These are phyloP conservation scores for Pseudogymnoascus pannorum DNA, from an alignment of 2,329 filamentous ascomycete genomes.

Conservation along the genomic window DNA sequence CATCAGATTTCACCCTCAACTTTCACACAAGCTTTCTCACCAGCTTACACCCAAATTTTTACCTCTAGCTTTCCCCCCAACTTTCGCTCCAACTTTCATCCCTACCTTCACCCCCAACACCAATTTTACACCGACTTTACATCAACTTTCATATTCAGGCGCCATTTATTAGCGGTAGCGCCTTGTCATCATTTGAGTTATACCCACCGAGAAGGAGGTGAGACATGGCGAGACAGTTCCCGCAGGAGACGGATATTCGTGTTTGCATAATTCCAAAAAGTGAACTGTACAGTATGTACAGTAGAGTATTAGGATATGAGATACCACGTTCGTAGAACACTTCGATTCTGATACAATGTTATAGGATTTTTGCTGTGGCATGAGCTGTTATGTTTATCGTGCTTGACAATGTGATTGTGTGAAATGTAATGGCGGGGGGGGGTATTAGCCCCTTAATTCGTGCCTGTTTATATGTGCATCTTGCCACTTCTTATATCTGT, in stretches of 20 bases:
- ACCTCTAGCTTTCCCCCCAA: background rate
- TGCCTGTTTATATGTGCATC: background rate
- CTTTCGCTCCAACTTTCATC: background rate
- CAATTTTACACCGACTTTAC: slow-evolving; percentile 3
- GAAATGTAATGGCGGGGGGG: background rate
- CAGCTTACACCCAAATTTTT: background rate
- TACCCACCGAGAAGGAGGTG: slow-evolving; percentile 4
- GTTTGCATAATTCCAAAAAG: slow-evolving; percentile 8
- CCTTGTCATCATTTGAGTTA: slow-evolving; percentile 6
- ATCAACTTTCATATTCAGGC: slow-evolving; percentile 6
- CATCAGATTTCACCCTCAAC: background rate
- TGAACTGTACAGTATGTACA: slow-evolving; percentile 6
- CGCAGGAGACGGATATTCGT: slow-evolving; percentile 1
- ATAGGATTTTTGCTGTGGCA: background rate
- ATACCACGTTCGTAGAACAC: slow-evolving; percentile 8
- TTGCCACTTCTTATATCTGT: background rate
- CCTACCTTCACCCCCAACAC: background rate
- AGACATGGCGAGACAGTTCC: slow-evolving; percentile 5
- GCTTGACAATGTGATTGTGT: background rate
- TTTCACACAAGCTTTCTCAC: background rate
- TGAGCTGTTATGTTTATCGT: background rate
- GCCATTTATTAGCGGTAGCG: slow-evolving; percentile 6
- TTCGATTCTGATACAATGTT: slow-evolving; percentile 8
- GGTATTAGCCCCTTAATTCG: background rate
- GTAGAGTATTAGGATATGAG: slow-evolving; percentile 8